Percentiles rank a stretch among this genome's conserved stretches.
These are phyloP conservation scores for Alternaria sp. DNA, from an alignment of 2,329 filamentous ascomycete genomes.

Conservation along the genomic window DNA sequence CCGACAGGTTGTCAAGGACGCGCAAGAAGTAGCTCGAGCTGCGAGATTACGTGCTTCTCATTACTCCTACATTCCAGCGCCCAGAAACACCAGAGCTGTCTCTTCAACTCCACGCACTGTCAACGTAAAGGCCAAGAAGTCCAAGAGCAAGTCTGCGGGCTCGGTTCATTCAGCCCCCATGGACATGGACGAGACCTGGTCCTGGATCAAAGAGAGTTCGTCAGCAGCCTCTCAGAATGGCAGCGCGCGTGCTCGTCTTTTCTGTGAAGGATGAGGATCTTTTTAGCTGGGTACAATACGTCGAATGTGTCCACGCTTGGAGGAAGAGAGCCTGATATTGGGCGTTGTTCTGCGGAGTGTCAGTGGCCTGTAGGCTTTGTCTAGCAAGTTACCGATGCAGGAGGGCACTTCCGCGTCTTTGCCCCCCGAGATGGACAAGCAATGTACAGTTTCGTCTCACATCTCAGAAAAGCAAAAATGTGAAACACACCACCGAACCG, in stretches of 20 bases:
- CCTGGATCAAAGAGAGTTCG: neutral
- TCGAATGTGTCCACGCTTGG: neutral
- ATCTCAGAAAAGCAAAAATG: neutral
- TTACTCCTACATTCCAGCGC: neutral
- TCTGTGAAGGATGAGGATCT: neutral
- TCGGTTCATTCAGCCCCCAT: neutral
- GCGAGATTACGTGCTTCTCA: neutral
- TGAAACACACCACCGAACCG: neutral
- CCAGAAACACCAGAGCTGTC: neutral
- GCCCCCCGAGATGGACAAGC: neutral
- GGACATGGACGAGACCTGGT: neutral
- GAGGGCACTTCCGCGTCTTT: neutral
- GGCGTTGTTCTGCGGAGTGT: neutral
- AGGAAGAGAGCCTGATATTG: neutral
- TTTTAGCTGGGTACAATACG: too few species aligned
- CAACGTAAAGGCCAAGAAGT: neutral
- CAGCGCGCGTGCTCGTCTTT: neutral
- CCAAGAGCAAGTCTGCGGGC: neutral
- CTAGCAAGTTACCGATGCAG: neutral
- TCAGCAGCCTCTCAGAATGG: neutral
- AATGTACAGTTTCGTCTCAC: neutral
- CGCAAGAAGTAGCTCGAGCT: neutral
- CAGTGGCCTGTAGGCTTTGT: neutral
- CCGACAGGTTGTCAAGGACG: neutral
- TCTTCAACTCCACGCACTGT: neutral